These are phyloP conservation scores for Alternaria sp. DNA, from an alignment of 2,329 filamentous ascomycete genomes.

Conservation along the genomic window DNA sequence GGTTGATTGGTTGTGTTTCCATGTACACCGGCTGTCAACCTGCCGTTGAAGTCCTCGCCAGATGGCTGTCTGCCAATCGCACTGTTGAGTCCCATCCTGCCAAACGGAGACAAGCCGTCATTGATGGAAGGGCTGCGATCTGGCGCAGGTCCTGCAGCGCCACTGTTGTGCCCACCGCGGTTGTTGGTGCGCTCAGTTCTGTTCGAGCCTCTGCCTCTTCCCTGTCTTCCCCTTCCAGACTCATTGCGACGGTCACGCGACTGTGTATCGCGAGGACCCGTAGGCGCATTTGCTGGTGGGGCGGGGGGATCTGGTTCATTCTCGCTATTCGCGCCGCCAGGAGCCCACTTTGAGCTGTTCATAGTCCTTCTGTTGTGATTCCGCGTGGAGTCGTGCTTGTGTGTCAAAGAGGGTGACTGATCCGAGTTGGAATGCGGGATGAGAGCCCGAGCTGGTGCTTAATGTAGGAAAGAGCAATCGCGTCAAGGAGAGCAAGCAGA, in stretches of 20 bases:
- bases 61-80: not conserved
- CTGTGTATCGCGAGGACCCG: not conserved
- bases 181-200: not conserved
- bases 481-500: not conserved
- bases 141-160: not conserved
- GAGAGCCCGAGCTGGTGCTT: not conserved
- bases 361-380: not conserved
- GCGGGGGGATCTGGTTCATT: not conserved
- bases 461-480: not conserved
- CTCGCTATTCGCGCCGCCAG: not conserved
- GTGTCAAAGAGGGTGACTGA: not conserved
- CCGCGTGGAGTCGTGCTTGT: not conserved
- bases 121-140: not conserved
- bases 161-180: not conserved
- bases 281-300: not conserved
- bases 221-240: not conserved
- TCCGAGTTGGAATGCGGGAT: not conserved
- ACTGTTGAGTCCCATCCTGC: not conserved
- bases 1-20: not conserved
- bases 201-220: not conserved
- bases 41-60: not conserved
- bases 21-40: not conserved
- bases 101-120: not conserved
- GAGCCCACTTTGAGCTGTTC: not conserved
- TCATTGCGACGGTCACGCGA: not conserved